Evolutionary conservation across 371 early-diverging fungal genomes (phyloP), one percentile per base, ranked within the genome.

Genomic region (Choanephora cucurbitarum): DNA sequence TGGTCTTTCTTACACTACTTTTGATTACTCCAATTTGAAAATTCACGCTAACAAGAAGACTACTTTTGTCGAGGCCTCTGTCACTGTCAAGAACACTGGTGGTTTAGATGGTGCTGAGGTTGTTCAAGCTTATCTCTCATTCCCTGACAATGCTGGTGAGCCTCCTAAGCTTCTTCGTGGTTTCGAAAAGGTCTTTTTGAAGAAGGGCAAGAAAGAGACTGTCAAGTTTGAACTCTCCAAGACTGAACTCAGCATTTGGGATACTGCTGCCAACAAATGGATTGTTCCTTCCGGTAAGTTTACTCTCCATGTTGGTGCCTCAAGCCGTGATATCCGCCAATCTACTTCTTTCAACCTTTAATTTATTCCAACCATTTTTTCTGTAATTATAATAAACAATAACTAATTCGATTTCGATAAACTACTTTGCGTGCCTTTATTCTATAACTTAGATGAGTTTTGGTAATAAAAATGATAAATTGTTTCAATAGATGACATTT

Each of bases 1-100:
- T 60, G 88, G 88, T 31, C 59, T 87, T n/a, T 82, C 84, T 5
- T 87, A 85, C 67, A 80, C 88, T 18, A 70, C 45, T 15, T 87
- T 85, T 57, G 54, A 53, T 5, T 84, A 83, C 60, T 63, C 64
- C 23, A 44, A 70, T 22, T 45, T 82, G 19, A 59, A 50, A 37
- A 33, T 64, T 10, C 49, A 46, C 45, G 24, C 42, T 19, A 51
- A 43, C 24, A 49, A 47, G 19, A 42, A 39, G 3, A 44, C 45
- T 6, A 32, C 41, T 23, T 43, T 31, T 34, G 47, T 60, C 39
- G 55, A 49, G 21, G 77, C 80, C 32, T 51, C 80, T 9, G 56
- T 83, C 8, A 39, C 39, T 17, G 57, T 86, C 22, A 45, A 41
- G 7, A 87, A 87, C 67, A 73, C 69, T 18, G 85, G 88, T 33